These are phyloP conservation scores for Sphaerobolus stellatus DNA, from an alignment of 1,284 basidiomycete genomes.

Conservation along the genomic window DNA sequence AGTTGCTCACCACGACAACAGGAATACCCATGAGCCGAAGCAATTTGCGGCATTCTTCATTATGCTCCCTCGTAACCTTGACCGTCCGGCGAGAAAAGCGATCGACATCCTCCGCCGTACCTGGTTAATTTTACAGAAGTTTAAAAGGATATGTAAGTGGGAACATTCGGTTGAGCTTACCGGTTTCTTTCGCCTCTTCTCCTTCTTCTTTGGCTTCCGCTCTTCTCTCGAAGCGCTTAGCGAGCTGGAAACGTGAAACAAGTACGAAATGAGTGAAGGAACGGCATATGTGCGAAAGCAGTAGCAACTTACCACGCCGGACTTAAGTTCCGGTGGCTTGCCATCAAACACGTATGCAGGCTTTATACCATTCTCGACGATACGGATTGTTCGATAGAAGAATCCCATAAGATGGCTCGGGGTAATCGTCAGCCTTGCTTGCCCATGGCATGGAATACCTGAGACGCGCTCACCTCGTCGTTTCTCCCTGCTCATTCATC, in stretches of 20 bases:
- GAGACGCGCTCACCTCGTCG: conserved; percentile 63
- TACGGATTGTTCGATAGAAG: conserved; percentile 96
- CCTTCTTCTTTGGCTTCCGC: conserved; percentile 94
- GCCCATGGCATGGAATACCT: background rate
- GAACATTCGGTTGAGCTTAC: conserved; percentile 30
- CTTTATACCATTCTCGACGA: conserved; percentile 99
- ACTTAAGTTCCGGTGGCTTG: conserved; percentile 96
- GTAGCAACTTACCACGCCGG: conserved; percentile 77
- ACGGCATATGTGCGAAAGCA: conserved; percentile 1
- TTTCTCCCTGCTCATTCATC: conserved; percentile 95
- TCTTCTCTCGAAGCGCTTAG: conserved; percentile 87
- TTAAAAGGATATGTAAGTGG: background rate
- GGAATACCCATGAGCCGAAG: conserved; percentile 97
- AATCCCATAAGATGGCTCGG: conserved; percentile 93
- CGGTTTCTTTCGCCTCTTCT: conserved; percentile 95
- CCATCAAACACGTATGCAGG: conserved; percentile 99
- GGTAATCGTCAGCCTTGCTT: background rate
- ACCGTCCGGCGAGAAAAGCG: conserved; percentile 90
- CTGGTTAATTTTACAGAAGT: conserved; percentile 33
- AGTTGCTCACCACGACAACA: conserved; percentile 69
- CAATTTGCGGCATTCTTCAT: conserved; percentile 90
- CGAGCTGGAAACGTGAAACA: too few species aligned
- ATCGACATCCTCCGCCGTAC: conserved; percentile 90
- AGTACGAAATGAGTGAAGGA: background rate
- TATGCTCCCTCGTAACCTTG: conserved; percentile 93